Evolutionary conservation across 2,329 filamentous ascomycete genomes (phyloP), one percentile per base, ranked within the genome.

Genomic region (Colletotrichum higginsianum): DNA sequence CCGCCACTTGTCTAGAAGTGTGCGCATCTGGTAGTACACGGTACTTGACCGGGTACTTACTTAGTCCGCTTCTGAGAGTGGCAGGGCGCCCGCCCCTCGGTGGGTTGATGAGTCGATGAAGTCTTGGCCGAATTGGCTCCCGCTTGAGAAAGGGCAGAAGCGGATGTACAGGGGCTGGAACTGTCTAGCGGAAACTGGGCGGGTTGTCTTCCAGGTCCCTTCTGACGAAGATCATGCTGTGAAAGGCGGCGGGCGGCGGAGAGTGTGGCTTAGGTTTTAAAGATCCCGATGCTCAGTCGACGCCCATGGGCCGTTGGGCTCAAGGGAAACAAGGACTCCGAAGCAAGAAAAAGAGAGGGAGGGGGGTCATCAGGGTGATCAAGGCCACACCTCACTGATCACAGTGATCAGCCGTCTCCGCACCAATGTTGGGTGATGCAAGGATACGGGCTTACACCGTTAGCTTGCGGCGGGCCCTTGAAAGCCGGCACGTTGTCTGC

Each of bases 71-170:
- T 53, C 38, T n/a, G 53, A 53, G 46, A 46, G 18, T 47, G 62
- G n/a, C 61, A 66, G 50, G 40, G 46, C 16, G 47, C 30, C 18
- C 16, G 47, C 30, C 18, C 2, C 38, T 58, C 46, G 38, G 21
- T 40, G 16, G 26, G 47, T 46, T 44, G 30, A 53, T 44, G 38
- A 55, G 61, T 55, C 50, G 55, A 56, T 11, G 8, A 44, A 26
- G 62, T 15, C 62, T 66, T 66, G 46, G 67, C 47, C 15, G 6
- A 66, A 13, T 26, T 66, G 67, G 42, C 63, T 61, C 26, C 64
- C 40, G n/a, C 21, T 26, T 40, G n/a, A 40, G 46, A 56, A 44
- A 61, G 57, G 6, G 49, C n/a, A 42, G n/a, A 42, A 16, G 30
- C 52, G 60, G 49, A 18, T 23, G 42, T 63, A 52, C 60, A 68